Conservation (phyloP, 257 asterid species). For the Rubia yunnanensis region DNA sequence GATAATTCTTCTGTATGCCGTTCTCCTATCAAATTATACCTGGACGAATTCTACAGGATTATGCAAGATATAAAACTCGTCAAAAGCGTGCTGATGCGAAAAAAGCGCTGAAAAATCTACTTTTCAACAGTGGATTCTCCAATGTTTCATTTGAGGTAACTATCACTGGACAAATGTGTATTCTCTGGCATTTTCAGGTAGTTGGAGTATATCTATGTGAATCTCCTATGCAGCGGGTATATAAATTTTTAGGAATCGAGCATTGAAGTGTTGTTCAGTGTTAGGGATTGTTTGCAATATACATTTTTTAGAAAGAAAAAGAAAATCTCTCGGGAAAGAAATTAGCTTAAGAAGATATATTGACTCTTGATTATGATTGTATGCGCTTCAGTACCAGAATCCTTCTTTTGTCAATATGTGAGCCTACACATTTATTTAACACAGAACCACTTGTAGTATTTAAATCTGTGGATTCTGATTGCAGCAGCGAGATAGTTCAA, state of each 20-base stretch:
- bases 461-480: neutral
- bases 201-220: neutral
- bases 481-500: neutral
- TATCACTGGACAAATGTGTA: neutral
- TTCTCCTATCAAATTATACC: conserved; percentile 5
- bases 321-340: neutral
- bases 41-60: conserved; percentile 30
- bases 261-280: neutral
- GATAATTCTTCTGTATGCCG: neutral
- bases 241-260: neutral
- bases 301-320: neutral
- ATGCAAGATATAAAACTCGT: conserved; percentile 41
- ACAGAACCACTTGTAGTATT: neutral
- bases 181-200: neutral
- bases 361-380: neutral
- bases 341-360: neutral
- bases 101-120: conserved; percentile 53
- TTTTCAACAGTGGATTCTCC: conserved; percentile 42
- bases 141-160: conserved; percentile 43
- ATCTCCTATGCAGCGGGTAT: neutral
- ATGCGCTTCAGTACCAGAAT: neutral
- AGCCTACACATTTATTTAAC: neutral
- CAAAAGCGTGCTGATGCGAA: conserved; percentile 62
- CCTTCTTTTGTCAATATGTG: neutral
- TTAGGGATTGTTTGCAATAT: neutral